These are phyloP conservation scores for Trichoderma reesei DNA, from an alignment of 495 filamentous ascomycete genomes.

Conservation along the genomic window DNA sequence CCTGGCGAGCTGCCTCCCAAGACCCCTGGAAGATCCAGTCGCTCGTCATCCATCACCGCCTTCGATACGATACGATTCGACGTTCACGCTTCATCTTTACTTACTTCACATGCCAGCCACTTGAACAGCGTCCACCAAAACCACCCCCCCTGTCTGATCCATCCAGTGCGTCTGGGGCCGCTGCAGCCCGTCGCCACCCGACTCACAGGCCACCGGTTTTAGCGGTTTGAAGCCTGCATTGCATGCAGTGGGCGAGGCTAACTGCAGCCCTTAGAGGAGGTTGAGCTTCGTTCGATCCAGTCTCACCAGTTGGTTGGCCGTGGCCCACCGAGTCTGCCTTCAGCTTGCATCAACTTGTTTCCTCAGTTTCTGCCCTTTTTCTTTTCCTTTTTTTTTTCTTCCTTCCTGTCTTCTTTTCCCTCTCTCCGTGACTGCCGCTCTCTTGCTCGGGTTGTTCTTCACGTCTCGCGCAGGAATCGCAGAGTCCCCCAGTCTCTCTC, in stretches of 20 bases:
- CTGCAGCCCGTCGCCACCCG: neutral
- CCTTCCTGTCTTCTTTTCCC: neutral
- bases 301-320: neutral
- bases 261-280: neutral
- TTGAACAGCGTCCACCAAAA: too few species aligned
- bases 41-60: too few species aligned
- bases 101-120: too few species aligned
- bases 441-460: neutral
- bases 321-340: slow-evolving; percentile 5
- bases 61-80: too few species aligned
- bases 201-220: neutral
- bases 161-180: too few species aligned
- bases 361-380: too few species aligned
- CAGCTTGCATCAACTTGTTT: neutral
- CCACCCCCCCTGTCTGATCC: too few species aligned
- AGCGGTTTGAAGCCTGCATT: neutral
- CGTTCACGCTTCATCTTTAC: too few species aligned
- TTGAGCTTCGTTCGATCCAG: too few species aligned
- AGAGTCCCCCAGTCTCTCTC: neutral
- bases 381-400: neutral
- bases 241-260: neutral
- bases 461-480: slow-evolving; percentile 1
- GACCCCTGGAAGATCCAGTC: too few species aligned
- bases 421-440: neutral
- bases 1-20: too few species aligned